These are phyloP conservation scores for Chytridium lagenaria DNA, from an alignment of 371 early-diverging fungal genomes.

Conservation along the genomic window DNA sequence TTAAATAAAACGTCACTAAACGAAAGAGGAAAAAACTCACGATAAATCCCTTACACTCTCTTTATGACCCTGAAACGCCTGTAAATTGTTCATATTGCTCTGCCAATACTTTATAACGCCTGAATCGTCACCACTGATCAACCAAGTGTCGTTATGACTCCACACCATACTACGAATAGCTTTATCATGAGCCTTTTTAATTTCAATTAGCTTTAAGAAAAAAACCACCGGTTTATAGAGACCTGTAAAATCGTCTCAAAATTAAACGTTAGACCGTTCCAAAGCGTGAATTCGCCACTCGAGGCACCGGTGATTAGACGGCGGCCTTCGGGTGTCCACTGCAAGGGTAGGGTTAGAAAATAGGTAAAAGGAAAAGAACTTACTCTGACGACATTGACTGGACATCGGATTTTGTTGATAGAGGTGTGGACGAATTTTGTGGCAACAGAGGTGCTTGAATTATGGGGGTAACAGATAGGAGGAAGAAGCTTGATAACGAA, in stretches of 20 bases:
- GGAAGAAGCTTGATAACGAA: slow-evolving; percentile 66
- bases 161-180: slow-evolving; percentile 97
- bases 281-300: slow-evolving; percentile 99
- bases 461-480: slow-evolving; percentile 77
- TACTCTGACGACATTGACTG: slow-evolving; percentile 94
- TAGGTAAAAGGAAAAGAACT: slow-evolving; percentile 21
- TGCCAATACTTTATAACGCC: slow-evolving; percentile 99
- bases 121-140: slow-evolving; percentile 95
- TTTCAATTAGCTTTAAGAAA: slow-evolving; percentile 13
- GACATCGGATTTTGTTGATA: slow-evolving; percentile 96
- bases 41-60: slow-evolving; percentile 92
- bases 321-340: slow-evolving; percentile 99
- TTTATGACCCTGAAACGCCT: slow-evolving; percentile 91
- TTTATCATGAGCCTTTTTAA: slow-evolving; percentile 85
- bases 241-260: slow-evolving; percentile 99
- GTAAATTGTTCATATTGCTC: slow-evolving; percentile 97
- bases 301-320: slow-evolving; percentile 97
- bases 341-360: background rate
- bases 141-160: slow-evolving; percentile 97
- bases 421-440: slow-evolving; percentile 97
- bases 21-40: slow-evolving; percentile 44
- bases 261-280: slow-evolving; percentile 99
- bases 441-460: slow-evolving; percentile 83
- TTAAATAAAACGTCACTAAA: slow-evolving; percentile 7
- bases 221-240: background rate